Percentiles rank a stretch among this genome's conserved stretches.
Conservation (phyloP, 73 alveolate genomes). For the Blepharisma stoltei region DNA sequence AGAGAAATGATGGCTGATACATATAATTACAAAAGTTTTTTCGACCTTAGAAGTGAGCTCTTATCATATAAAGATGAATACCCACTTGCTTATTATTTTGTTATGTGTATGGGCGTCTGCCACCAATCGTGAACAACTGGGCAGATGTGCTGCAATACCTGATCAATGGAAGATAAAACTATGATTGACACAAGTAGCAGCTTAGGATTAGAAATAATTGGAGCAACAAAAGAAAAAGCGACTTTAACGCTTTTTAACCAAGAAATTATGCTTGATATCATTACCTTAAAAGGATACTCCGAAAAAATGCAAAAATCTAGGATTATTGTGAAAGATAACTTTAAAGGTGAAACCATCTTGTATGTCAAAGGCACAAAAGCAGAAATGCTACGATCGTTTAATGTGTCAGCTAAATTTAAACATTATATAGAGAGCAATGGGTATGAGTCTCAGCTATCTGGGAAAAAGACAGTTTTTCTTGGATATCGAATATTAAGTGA, state of each 20-base stretch:
- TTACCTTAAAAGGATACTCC: background rate
- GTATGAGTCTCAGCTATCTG: background rate
- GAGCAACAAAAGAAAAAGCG: background rate
- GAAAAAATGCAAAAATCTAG: constrained; percentile 3
- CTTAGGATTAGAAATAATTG: background rate
- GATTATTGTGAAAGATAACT: background rate
- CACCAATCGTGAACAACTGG: background rate
- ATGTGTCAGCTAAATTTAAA: background rate
- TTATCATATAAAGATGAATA: too few species aligned
- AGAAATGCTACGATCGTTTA: background rate
- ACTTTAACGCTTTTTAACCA: background rate
- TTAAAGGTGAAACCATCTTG: background rate
- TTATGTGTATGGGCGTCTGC: background rate
- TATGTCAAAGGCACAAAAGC: constrained; percentile 20
- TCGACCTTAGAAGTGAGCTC: too few species aligned
- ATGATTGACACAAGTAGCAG: background rate
- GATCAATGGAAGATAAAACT: background rate
- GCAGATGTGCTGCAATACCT: background rate
- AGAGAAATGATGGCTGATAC: too few species aligned
- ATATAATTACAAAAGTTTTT: too few species aligned
- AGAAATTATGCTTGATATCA: constrained; percentile 7
- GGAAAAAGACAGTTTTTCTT: background rate
- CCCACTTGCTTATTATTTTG: background rate
- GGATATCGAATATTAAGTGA: background rate
- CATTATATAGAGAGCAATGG: background rate